A percentile compares a stretch with the other conserved stretches of the same genome.
phyloP scores from a whole-genome alignment of 2,329 filamentous ascomycete genomes.

The Verticillium albo-atrum region DNA sequence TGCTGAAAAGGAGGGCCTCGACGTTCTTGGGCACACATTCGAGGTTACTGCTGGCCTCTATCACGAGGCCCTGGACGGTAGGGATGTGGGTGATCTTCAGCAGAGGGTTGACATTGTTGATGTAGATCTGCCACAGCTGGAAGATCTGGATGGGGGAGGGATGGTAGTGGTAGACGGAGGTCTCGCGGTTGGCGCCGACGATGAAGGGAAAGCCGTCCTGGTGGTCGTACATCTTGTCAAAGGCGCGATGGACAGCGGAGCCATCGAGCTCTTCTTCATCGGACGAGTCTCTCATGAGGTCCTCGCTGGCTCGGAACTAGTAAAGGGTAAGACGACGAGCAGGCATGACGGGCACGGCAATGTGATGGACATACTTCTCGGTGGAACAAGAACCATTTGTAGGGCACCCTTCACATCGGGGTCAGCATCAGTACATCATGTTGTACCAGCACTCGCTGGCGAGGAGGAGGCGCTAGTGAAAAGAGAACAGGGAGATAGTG shows the following conservation, averaged over 20 bases:
- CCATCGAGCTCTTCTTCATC: conserved; percentile 50
- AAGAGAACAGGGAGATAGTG: neutral
- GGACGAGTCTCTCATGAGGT: conserved; percentile 48
- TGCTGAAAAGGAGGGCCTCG: conserved; percentile 65
- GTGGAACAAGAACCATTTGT: conserved; percentile 47
- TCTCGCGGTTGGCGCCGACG: conserved; percentile 36
- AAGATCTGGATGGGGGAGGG: conserved; percentile 56
- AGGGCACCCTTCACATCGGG: conserved; percentile 15
- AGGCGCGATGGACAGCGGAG: conserved; percentile 52
- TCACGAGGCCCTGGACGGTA: conserved; percentile 58
- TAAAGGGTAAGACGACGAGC: neutral
- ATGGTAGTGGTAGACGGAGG: conserved; percentile 41
- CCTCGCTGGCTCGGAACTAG: conserved; percentile 47
- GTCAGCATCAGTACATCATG: conserved; percentile 12
- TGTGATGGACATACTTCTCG: conserved; percentile 38
- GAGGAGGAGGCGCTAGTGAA: neutral
- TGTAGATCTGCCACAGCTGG: conserved; percentile 64
- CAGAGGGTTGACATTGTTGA: conserved; percentile 65
- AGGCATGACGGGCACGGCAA: neutral
- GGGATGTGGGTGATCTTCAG: conserved; percentile 65
- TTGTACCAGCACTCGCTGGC: neutral
- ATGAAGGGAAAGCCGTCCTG: conserved; percentile 55
- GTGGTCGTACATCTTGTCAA: conserved; percentile 54
- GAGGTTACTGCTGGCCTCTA: conserved; percentile 55
- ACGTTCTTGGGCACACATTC: conserved; percentile 50